Base-by-base conservation (phyloP, 352 stramenopile genomes). In the Peronospora farinosa region DNA sequence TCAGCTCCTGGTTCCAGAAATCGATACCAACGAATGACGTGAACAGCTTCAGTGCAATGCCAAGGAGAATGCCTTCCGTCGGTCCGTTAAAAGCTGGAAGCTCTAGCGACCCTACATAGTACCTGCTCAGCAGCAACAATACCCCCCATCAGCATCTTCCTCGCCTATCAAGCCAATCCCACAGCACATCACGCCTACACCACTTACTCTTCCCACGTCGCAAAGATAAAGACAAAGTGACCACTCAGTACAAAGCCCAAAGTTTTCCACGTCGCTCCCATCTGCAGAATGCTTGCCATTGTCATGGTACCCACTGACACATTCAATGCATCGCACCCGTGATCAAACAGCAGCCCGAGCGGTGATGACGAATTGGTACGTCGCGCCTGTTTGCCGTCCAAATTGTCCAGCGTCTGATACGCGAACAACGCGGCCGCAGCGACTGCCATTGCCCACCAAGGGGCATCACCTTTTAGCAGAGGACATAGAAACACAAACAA, bases 1-100 rank as follows among this genome's bases (percentile, higher is more conserved):
- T 40, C 1, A 68, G 25, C 50, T 94, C 83, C 23, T 71, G 38
- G 13, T 63, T 75, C 83, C 83, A 94, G 40, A 94, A 90, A 16
- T 70, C 58, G 31, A 77, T 51, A 7, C 83, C 83, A 16, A 86
- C 51, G 0, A 51, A 33, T 0, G 80, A 74, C 13, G 83, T 94
- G 46, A 87, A 64, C 7, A 94, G 62, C 66, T 94, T 90, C 5
- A 94, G 39, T 16, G 60, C 65, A 40, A 90, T 69, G 1, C 67
- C 83, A 41, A 95, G 86, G 31, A 98, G 57, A 36, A 99, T 86
- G 50, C 96, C 96, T 66, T 99, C 96, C 10, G 77, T 97, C 2
- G 96, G 96, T 13, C 96, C 96, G 72, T 99, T 99, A 54, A 98
- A 85, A 27, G 96, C 75, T 27, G 95, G 95, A 41, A 99, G 70